Percentiles rank a stretch among this genome's conserved stretches.
These are phyloP conservation scores for Pichia manshurica DNA, from an alignment of 805 yeast species.

Conservation along the genomic window DNA sequence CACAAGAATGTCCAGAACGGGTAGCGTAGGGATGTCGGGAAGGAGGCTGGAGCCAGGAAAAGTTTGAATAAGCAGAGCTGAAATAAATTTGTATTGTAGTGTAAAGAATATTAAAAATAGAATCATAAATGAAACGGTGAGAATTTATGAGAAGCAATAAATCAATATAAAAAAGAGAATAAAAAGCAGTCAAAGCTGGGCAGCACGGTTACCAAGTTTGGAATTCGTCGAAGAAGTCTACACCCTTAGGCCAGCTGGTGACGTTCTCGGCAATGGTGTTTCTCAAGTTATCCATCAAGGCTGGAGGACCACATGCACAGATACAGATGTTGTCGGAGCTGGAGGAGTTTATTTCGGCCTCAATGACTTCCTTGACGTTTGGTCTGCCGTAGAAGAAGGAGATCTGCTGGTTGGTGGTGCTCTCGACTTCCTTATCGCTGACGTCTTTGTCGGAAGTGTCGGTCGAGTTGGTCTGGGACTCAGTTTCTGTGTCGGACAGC, in stretches of 20 bases:
- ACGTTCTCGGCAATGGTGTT: constrained; percentile 39
- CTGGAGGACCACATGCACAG: constrained; percentile 42
- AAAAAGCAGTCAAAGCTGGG: no score
- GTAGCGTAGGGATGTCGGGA: no score
- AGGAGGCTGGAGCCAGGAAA: no score
- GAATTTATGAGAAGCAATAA: no score
- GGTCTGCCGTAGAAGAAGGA: constrained; percentile 40
- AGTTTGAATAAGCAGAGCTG: no score
- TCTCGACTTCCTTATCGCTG: not conserved
- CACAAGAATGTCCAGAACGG: no score
- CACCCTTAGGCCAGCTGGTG: constrained; percentile 39
- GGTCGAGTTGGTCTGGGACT: not conserved
- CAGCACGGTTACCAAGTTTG: no score
- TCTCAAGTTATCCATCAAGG: constrained; percentile 48
- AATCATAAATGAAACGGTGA: no score
- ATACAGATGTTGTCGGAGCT: constrained; percentile 36
- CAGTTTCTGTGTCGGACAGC: not conserved
- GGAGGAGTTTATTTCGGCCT: constrained; percentile 29
- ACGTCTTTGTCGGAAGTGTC: not conserved
- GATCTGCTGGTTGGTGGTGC: constrained; percentile 12
- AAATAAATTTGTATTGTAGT: no score
- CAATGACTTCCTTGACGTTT: constrained; percentile 28
- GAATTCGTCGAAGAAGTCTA: constrained; percentile 75
- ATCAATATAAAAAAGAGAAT: no score
- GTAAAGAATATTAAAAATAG: not conserved